A percentile compares a stretch with the other conserved stretches of the same genome.
Evolutionary conservation across 1,139 yeast species (phyloP).

Genomic region (Torulaspora pretoriensis): DNA sequence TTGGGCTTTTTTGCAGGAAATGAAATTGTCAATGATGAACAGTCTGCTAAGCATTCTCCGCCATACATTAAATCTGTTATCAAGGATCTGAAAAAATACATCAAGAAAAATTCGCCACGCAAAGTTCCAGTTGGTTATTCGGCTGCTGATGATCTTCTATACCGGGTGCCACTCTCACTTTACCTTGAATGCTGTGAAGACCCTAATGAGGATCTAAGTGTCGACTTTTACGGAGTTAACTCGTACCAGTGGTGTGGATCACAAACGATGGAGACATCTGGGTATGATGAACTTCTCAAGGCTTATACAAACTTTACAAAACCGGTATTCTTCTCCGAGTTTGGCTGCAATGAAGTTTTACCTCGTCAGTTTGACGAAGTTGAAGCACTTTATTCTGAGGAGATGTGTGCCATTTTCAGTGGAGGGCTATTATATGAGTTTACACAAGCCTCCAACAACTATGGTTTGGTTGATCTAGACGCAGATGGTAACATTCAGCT

Average conservation of each 20-base stretch:
- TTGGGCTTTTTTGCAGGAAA: constrained; percentile 94
- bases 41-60: constrained; percentile 68
- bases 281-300: constrained; percentile 68
- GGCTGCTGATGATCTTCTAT: constrained; percentile 86
- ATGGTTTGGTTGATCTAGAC: constrained; percentile 73
- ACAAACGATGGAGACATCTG: constrained; percentile 76
- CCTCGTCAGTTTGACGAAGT: constrained; percentile 86
- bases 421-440: constrained; percentile 94
- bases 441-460: constrained; percentile 81
- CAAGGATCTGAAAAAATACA: constrained; percentile 74
- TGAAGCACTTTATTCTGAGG: constrained; percentile 58
- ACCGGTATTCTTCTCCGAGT: constrained; percentile 89
- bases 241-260: constrained; percentile 98
- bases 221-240: constrained; percentile 93
- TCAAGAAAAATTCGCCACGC: constrained; percentile 55
- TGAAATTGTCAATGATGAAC: constrained; percentile 77
- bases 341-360: constrained; percentile 79
- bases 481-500: constrained; percentile 53
- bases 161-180: constrained; percentile 69
- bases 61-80: constrained; percentile 71
- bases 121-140: constrained; percentile 89
- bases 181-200: constrained; percentile 73
- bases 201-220: constrained; percentile 48
- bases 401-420: constrained; percentile 77
- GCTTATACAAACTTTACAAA: constrained; percentile 64